Percentiles rank a stretch among this genome's conserved stretches.
phyloP scores from a whole-genome alignment of 805 yeast species.

The Cyberlindnera misumaiensis region DNA sequence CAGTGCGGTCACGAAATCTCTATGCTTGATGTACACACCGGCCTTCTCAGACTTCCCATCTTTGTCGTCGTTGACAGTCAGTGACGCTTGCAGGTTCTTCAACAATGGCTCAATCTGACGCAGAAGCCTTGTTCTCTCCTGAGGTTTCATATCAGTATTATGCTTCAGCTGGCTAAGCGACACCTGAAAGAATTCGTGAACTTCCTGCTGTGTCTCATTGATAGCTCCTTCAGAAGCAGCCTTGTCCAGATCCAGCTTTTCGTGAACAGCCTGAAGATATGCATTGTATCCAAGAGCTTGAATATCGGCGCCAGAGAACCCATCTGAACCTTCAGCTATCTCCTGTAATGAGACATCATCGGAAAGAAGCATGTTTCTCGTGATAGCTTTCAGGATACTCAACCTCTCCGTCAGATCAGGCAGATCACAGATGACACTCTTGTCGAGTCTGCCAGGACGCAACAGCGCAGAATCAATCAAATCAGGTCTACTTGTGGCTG shows the following conservation, averaged over 20 bases:
- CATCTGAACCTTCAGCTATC: constrained; percentile 57
- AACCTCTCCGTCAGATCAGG: constrained; percentile 66
- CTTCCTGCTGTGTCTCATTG: constrained; percentile 7
- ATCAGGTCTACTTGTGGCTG: constrained; percentile 96
- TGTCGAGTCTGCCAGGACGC: constrained; percentile 95
- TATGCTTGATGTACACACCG: constrained; percentile 39
- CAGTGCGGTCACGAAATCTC: constrained; percentile 57
- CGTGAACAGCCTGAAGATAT: constrained; percentile 77
- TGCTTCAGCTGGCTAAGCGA: constrained; percentile 18
- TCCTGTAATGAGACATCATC: constrained; percentile 42
- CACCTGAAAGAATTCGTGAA: constrained; percentile 38
- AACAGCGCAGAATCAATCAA: constrained; percentile 89
- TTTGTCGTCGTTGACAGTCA: not conserved
- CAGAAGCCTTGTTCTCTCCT: constrained; percentile 34
- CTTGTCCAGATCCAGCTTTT: constrained; percentile 47
- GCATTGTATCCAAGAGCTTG: constrained; percentile 92
- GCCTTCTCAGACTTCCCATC: constrained; percentile 7
- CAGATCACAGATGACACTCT: constrained; percentile 83
- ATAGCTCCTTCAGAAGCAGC: constrained; percentile 19
- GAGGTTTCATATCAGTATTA: constrained; percentile 25
- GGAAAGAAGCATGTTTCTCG: constrained; percentile 52
- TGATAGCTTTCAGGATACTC: constrained; percentile 59
- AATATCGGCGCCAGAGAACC: constrained; percentile 91
- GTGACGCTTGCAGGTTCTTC: constrained; percentile 9
- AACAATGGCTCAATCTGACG: constrained; percentile 38